Evolutionary conservation across 1,284 basidiomycete genomes (phyloP).

Genomic region (Earliella scabrosa): DNA sequence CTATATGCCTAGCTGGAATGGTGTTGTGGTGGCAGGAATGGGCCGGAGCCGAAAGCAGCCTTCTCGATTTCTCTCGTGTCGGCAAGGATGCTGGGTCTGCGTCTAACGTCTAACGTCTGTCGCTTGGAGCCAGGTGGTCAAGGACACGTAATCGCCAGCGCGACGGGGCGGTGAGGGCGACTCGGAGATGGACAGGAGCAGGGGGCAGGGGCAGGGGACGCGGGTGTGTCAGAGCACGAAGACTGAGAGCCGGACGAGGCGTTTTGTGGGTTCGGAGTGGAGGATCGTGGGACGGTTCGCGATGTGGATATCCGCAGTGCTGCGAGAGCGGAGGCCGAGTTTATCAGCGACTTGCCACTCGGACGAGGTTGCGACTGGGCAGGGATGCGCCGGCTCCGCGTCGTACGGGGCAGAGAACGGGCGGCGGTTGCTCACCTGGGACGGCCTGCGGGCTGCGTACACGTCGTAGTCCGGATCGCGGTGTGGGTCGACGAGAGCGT

Average conservation of each 20-base stretch:
- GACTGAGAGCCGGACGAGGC: neutral
- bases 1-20: conserved; percentile 2
- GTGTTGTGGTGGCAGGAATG: conserved; percentile 13
- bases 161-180: neutral
- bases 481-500: neutral
- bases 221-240: neutral
- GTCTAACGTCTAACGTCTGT: conserved; percentile 8
- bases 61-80: conserved; percentile 2
- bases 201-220: neutral
- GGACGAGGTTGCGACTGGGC: too few species aligned
- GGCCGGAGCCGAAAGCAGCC: conserved; percentile 3
- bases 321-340: neutral
- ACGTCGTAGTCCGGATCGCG: neutral
- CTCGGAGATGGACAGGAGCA: too few species aligned
- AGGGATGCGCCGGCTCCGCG: too few species aligned
- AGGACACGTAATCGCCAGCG: conserved; percentile 26
- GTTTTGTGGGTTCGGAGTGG: conserved; percentile 1
- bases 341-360: too few species aligned
- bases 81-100: conserved; percentile 4
- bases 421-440: neutral
- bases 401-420: neutral
- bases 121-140: neutral
- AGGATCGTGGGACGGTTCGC: neutral
- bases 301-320: neutral
- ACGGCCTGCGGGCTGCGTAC: neutral